Percentiles rank a stretch among this genome's conserved stretches.
Evolutionary conservation across 208 protist species (phyloP).

Genomic region (Trichomonas tenax): DNA sequence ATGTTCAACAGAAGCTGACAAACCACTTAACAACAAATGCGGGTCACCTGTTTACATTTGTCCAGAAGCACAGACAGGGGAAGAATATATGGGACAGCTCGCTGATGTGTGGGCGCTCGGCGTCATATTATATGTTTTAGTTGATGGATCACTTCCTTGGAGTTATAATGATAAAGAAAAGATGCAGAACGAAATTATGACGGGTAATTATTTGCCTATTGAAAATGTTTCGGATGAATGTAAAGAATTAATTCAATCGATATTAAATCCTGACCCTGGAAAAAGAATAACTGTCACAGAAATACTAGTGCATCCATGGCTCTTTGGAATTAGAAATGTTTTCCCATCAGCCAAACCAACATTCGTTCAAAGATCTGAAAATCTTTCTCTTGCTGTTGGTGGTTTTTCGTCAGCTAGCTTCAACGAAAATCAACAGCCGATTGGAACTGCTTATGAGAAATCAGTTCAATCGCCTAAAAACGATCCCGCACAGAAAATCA

Average conservation of each 20-base stretch:
- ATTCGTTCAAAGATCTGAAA: background rate
- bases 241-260: background rate
- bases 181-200: background rate
- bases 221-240: background rate
- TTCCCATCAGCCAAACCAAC: background rate
- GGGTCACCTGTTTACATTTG: background rate
- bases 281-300: background rate
- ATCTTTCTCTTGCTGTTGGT: background rate
- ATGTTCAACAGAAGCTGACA: background rate
- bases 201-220: background rate
- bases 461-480: background rate
- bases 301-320: background rate
- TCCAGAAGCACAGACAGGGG: background rate
- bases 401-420: background rate
- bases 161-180: background rate
- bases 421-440: background rate
- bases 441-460: background rate
- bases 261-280: background rate
- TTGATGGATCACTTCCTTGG: background rate
- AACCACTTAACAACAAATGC: background rate
- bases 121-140: background rate
- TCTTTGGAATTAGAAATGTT: background rate
- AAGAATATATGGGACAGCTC: background rate
- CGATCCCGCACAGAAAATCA: background rate
- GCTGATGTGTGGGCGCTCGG: background rate